Base-by-base conservation (phyloP, 768 basidiomycete species). In the Tephrocybe sp. region DNA sequence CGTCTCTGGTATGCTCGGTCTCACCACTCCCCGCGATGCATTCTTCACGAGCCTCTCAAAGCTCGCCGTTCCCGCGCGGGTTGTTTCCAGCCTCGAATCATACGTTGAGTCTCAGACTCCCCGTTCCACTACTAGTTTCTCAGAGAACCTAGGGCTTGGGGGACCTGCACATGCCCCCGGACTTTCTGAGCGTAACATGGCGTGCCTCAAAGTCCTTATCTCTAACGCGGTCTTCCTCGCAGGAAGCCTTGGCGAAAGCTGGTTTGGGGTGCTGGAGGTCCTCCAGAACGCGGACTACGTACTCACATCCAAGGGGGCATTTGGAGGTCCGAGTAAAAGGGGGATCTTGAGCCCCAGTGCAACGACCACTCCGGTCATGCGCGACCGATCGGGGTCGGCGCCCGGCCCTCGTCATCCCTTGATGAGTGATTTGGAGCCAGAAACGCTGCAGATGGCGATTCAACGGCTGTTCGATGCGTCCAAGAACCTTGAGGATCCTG, bases 221-320 rank as follows among this genome's bases (percentile, higher is more conserved):
- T 76, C 81, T 0, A 86, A 86, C 54, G 85, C 90, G 1, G 70
- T 91, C 23, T 90, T 90, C 65, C 76, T 98, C 8, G 89, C 92
- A 0, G 90, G 90, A 0, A 88, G 86, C 50, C 78, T 97, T 5
- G 93, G 86, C n/a, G 80, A 85, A 51, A 92, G 88, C 53, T 98
- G 96, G 96, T 96, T 91, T 65, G 79, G 86, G 39, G 80, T 98
- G 8, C 74, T 98, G 46, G 95, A 98, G 62, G 84, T 88, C 1
- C 70, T 98, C 20, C 96, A 98, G 70, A 98, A 94, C 58, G 95
- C 96, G 6, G 94, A 96, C 60, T 93, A 93, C 60, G 90, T 99
- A 17, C 73, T 98, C 17, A 82, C 81, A 8, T 73, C 78, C 59
- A 87, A 84, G 67, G 82, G 76, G 2, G n/a, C n/a, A n/a, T n/a